Evolutionary conservation across 2,329 filamentous ascomycete genomes (phyloP).

Genomic region (Arthrobotrys musiformis): DNA sequence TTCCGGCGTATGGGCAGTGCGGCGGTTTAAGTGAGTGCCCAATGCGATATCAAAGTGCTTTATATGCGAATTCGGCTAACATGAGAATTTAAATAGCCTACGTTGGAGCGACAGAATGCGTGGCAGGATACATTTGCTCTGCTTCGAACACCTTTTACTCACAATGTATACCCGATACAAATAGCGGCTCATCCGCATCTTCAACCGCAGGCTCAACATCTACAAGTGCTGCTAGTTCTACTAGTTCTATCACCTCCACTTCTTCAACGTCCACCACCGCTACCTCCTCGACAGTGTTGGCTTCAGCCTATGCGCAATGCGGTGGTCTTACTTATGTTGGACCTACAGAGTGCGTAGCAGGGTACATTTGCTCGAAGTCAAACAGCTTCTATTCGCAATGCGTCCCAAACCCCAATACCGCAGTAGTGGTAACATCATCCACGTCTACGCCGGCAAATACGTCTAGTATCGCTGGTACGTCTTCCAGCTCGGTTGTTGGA

Average conservation of each 20-base stretch:
- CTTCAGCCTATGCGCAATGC: slow-evolving; percentile 19
- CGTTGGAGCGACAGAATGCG: slow-evolving; percentile 42
- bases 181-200: slow-evolving; percentile 55
- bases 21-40: slow-evolving; percentile 61
- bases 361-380: slow-evolving; percentile 27
- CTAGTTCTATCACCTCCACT: slow-evolving; percentile 51
- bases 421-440: not conserved
- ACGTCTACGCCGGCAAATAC: no score
- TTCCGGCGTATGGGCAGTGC: slow-evolving; percentile 63
- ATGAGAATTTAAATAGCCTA: slow-evolving; percentile 57
- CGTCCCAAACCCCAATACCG: not conserved
- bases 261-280: no score
- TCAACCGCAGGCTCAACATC: not conserved
- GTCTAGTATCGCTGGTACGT: not conserved
- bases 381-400: slow-evolving; percentile 25
- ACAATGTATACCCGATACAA: slow-evolving; percentile 62
- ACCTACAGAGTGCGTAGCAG: not conserved
- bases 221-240: not conserved
- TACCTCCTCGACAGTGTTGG: not conserved
- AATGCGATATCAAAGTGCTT: not conserved
- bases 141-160: slow-evolving; percentile 64
- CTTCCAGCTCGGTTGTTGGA: not conserved
- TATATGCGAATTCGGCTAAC: not conserved
- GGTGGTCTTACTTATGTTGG: slow-evolving; percentile 11
- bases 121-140: slow-evolving; percentile 59